phyloP scores from a whole-genome alignment of 306 rosid genomes.

The Dalbergia cultrata region DNA sequence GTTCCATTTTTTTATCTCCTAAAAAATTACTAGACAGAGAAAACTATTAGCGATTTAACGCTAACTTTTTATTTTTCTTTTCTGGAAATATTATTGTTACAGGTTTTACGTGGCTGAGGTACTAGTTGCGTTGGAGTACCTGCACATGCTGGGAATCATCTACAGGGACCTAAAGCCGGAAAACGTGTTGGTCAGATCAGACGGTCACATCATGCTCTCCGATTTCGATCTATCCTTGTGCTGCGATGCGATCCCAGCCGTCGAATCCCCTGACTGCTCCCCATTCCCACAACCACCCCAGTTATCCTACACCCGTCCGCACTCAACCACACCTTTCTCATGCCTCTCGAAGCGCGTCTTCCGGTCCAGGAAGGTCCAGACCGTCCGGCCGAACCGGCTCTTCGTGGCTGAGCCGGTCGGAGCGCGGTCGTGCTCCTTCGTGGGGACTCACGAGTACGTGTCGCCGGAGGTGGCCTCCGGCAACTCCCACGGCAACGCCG shows the following conservation, averaged over 20 bases:
- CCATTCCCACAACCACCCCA: conserved; percentile 25
- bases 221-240: conserved; percentile 92
- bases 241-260: conserved; percentile 86
- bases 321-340: conserved; percentile 49
- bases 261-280: conserved; percentile 66
- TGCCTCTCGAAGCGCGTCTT: conserved; percentile 71
- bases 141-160: conserved; percentile 97
- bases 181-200: conserved; percentile 94
- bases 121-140: conserved; percentile 93
- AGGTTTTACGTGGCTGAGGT: conserved; percentile 98
- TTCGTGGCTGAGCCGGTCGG: conserved; percentile 93
- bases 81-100: conserved; percentile 32
- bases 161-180: conserved; percentile 97
- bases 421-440: conserved; percentile 89
- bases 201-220: conserved; percentile 99
- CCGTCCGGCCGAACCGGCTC: conserved; percentile 67
- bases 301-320: conserved; percentile 51
- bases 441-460: conserved; percentile 96
- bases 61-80: too few species aligned
- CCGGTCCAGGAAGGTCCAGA: conserved; percentile 82
- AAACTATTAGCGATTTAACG: too few species aligned
- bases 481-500: conserved; percentile 96
- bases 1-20: too few species aligned
- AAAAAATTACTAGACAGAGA: too few species aligned
- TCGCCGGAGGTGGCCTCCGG: conserved; percentile 97